A percentile compares a stretch with the other conserved stretches of the same genome.
These are phyloP conservation scores for Leishmania guyanensis DNA, from an alignment of 208 protist genomes.

Conservation along the genomic window DNA sequence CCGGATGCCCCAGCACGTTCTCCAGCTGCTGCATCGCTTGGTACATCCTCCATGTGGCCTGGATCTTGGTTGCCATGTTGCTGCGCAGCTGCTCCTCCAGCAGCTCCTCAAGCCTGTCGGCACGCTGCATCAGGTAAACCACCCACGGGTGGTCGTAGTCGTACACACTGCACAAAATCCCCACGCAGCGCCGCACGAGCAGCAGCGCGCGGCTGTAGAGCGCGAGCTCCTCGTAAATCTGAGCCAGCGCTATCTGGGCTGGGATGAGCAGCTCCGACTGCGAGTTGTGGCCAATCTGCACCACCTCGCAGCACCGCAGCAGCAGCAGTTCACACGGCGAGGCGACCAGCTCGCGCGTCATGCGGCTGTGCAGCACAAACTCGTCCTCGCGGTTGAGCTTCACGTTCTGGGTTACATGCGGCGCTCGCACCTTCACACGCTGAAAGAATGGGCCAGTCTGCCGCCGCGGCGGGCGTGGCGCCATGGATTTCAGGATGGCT, in stretches of 20 bases:
- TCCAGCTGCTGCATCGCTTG: slow-evolving; percentile 66
- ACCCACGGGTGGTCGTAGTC: slow-evolving; percentile 90
- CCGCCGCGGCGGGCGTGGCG: slow-evolving; percentile 53
- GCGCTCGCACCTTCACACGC: slow-evolving; percentile 51
- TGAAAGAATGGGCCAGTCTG: slow-evolving; percentile 59
- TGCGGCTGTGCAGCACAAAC: slow-evolving; percentile 82
- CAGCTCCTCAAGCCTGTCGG: slow-evolving; percentile 45
- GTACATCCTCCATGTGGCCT: slow-evolving; percentile 85
- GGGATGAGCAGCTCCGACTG: slow-evolving; percentile 89
- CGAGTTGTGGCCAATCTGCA: slow-evolving; percentile 76
- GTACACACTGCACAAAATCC: slow-evolving; percentile 83
- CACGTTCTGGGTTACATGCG: slow-evolving; percentile 26
- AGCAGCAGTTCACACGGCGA: slow-evolving; percentile 85
- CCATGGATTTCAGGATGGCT: slow-evolving; percentile 77
- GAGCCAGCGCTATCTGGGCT: slow-evolving; percentile 69
- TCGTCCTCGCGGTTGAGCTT: slow-evolving; percentile 55
- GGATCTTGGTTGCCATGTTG: slow-evolving; percentile 77
- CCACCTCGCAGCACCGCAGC: slow-evolving; percentile 85
- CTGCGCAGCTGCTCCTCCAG: slow-evolving; percentile 52
- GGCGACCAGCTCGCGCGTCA: slow-evolving; percentile 78
- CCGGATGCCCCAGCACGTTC: slow-evolving; percentile 56
- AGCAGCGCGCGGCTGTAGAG: slow-evolving; percentile 81
- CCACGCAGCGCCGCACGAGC: slow-evolving; percentile 80
- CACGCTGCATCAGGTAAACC: slow-evolving; percentile 64
- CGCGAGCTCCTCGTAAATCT: slow-evolving; percentile 81